These are phyloP conservation scores for Hanseniaspora clermontiae DNA, from an alignment of 805 yeast species.

Conservation along the genomic window DNA sequence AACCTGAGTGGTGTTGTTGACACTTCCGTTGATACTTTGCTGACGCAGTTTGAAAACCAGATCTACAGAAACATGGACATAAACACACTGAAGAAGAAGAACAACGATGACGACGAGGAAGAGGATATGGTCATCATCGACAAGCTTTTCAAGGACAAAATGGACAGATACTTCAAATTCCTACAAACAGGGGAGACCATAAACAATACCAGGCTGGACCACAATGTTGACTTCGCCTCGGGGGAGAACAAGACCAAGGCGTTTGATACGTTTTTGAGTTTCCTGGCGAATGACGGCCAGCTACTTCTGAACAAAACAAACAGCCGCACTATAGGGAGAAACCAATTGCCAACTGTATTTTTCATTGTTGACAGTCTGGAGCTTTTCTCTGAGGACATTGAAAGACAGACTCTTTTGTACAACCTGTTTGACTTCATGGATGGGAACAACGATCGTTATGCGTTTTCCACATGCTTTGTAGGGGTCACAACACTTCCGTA, in stretches of 20 bases:
- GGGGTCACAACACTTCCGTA: conserved; percentile 69
- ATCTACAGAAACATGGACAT: conserved; percentile 12
- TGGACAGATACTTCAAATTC: conserved; percentile 8
- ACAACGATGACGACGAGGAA: neutral
- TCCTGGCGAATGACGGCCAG: conserved; percentile 15
- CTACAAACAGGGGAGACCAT: neutral
- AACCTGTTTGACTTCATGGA: conserved; percentile 71
- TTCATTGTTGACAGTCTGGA: conserved; percentile 82
- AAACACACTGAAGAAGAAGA: neutral
- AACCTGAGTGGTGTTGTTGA: conserved; percentile 12
- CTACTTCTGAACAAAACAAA: conserved; percentile 21
- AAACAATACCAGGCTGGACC: neutral
- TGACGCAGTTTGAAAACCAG: conserved; percentile 11
- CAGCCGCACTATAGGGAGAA: conserved; percentile 19
- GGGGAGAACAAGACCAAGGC: conserved; percentile 12
- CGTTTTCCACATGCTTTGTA: conserved; percentile 64
- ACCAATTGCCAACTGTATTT: conserved; percentile 40
- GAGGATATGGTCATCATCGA: conserved; percentile 5
- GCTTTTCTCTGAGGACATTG: conserved; percentile 46
- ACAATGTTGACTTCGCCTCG: neutral
- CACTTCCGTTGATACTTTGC: neutral
- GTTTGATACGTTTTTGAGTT: conserved; percentile 9
- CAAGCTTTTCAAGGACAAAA: conserved; percentile 10
- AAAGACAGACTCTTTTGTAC: conserved; percentile 73
- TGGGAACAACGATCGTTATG: conserved; percentile 36